Evolutionary conservation across 768 basidiomycete genomes (phyloP).

Genomic region (Hysterangium stoloniferum): DNA sequence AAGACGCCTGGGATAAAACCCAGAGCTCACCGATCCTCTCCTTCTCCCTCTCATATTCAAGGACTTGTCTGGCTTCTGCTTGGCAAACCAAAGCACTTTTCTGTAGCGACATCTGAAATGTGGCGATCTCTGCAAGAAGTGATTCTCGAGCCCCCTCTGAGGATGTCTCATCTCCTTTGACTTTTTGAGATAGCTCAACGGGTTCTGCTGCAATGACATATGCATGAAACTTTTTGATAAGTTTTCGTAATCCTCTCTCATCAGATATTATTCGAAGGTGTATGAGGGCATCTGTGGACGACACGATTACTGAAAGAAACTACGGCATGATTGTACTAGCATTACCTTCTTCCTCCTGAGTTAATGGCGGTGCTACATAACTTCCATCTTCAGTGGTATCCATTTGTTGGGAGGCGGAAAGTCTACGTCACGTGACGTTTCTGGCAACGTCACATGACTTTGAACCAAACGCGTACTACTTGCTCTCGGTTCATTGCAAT

Average conservation of each 20-base stretch:
- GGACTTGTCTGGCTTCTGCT: constrained; percentile 78
- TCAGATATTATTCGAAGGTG: constrained; percentile 77
- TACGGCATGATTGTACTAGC: constrained; percentile 10
- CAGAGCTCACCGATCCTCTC: constrained; percentile 51
- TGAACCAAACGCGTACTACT: constrained; percentile 9
- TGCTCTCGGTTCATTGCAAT: too few species aligned
- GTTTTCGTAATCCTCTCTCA: constrained; percentile 67
- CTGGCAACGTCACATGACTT: constrained; percentile 5
- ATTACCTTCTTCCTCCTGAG: constrained; percentile 22
- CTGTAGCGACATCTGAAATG: constrained; percentile 66
- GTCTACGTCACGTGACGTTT: background rate
- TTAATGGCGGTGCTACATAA: constrained; percentile 12
- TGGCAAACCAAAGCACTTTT: constrained; percentile 81
- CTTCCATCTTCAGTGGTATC: background rate
- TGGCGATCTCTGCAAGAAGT: constrained; percentile 68
- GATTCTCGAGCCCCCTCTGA: constrained; percentile 72
- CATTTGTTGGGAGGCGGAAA: background rate
- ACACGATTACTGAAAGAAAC: background rate
- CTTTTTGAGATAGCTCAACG: constrained; percentile 24
- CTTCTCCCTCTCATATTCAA: constrained; percentile 71
- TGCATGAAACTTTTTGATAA: constrained; percentile 75
- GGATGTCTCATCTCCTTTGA: constrained; percentile 23
- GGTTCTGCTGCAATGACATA: constrained; percentile 54
- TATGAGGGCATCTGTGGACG: constrained; percentile 60
- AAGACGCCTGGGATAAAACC: constrained; percentile 4